These are phyloP conservation scores for Danielozyma ontarioensis DNA, from an alignment of 805 yeast genomes.

Conservation along the genomic window DNA sequence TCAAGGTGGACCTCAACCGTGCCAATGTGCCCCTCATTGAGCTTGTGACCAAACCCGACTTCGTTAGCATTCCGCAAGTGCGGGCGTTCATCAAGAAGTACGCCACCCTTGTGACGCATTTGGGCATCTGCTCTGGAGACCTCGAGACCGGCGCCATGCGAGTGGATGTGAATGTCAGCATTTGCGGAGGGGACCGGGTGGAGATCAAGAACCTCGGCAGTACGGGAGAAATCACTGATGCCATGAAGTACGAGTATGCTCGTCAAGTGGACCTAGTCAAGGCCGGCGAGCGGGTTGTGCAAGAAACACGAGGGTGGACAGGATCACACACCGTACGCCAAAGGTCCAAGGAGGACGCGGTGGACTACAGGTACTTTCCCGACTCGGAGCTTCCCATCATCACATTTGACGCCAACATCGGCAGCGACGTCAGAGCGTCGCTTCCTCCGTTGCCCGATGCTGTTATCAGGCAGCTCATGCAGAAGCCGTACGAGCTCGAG, in stretches of 20 bases:
- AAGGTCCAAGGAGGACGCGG: constrained; percentile 73
- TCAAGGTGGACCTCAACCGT: constrained; percentile 72
- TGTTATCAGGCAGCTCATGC: constrained; percentile 40
- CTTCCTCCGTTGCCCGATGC: constrained; percentile 64
- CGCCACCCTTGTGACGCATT: constrained; percentile 61
- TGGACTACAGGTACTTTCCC: constrained; percentile 91
- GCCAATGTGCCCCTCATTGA: constrained; percentile 85
- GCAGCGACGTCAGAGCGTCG: constrained; percentile 32
- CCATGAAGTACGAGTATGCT: constrained; percentile 65
- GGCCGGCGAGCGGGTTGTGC: constrained; percentile 20
- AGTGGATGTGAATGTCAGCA: constrained; percentile 90
- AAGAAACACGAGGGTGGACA: constrained; percentile 91
- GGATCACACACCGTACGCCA: constrained; percentile 63
- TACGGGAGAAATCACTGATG: constrained; percentile 71
- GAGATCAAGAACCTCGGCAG: constrained; percentile 89
- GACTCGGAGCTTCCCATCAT: constrained; percentile 82
- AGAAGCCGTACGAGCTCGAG: constrained; percentile 50
- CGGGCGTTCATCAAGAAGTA: constrained; percentile 76
- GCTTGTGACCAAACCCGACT: constrained; percentile 87
- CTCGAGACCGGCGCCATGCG: constrained; percentile 93
- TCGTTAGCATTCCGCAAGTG: constrained; percentile 61
- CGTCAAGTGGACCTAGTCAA: constrained; percentile 58
- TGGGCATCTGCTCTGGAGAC: constrained; percentile 81
- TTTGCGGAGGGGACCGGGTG: constrained; percentile 65
- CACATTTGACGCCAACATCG: constrained; percentile 37